phyloP scores from a whole-genome alignment of 148 eudicot genomes.

The Talinum fruticosum region DNA sequence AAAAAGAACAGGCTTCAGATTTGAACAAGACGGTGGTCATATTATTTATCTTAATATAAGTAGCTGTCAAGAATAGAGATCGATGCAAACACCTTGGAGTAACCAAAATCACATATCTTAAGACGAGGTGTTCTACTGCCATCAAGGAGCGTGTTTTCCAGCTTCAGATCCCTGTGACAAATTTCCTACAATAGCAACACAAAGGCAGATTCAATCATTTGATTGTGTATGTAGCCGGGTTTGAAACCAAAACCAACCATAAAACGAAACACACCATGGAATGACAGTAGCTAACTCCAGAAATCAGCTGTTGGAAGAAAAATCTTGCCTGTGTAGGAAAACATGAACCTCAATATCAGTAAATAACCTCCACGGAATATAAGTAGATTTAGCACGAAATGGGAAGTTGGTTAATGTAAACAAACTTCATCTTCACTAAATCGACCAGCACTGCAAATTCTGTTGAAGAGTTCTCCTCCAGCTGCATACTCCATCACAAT shows the following conservation, averaged over 20 bases:
- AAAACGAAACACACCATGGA: conserved; percentile 46
- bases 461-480: conserved; percentile 71
- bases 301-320: conserved; percentile 92
- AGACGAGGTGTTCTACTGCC: conserved; percentile 83
- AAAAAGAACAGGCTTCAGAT: conserved; percentile 5
- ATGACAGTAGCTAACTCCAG: conserved; percentile 93
- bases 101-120: conserved; percentile 93
- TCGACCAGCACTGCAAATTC: conserved; percentile 63
- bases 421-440: conserved; percentile 72
- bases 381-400: neutral
- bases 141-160: conserved; percentile 90
- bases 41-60: too few species aligned
- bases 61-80: neutral
- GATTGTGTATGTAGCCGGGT: neutral
- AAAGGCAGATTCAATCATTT: neutral
- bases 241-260: neutral
- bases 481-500: conserved; percentile 86
- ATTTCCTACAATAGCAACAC: conserved; percentile 55
- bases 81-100: conserved; percentile 57
- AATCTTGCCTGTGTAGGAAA: conserved; percentile 61
- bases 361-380: neutral
- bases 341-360: neutral
- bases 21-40: neutral
- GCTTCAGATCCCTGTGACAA: conserved; percentile 90
- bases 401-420: neutral